phyloP scores from a whole-genome alignment of 2,329 filamentous ascomycete species.

The Sordariomycetes sp. region DNA sequence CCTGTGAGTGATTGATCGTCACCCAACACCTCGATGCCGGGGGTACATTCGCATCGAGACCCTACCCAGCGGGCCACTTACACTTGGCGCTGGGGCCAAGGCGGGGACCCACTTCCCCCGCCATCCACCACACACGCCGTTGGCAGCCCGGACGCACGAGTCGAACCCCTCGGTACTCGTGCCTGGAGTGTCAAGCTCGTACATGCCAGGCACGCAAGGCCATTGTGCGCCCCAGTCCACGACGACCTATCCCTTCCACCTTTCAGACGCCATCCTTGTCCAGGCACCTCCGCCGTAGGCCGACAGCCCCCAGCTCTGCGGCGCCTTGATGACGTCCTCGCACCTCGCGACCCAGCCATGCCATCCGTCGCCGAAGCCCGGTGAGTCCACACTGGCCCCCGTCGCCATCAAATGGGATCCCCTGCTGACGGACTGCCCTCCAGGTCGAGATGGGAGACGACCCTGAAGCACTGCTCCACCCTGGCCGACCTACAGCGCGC shows the following conservation, averaged over 20 bases:
- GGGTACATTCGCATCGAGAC: background rate
- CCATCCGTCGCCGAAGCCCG: slow-evolving; percentile 22
- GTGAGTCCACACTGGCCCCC: slow-evolving; percentile 13
- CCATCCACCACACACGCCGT: background rate
- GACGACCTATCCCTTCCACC: no score
- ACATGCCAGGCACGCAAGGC: background rate
- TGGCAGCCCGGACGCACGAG: background rate
- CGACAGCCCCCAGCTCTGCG: background rate
- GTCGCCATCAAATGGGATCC: background rate
- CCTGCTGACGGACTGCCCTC: background rate
- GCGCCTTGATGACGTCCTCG: background rate
- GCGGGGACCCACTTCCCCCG: background rate
- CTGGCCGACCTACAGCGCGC: slow-evolving; percentile 50
- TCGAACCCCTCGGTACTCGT: background rate
- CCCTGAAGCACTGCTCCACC: slow-evolving; percentile 42
- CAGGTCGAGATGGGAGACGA: slow-evolving; percentile 48
- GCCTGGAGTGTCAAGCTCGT: background rate
- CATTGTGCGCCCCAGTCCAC: no score
- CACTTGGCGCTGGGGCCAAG: background rate
- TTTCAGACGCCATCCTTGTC: no score
- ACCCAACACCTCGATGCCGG: background rate
- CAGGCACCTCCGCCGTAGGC: background rate
- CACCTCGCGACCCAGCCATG: slow-evolving; percentile 13
- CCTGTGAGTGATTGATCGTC: background rate
- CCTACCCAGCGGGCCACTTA: background rate